phyloP scores from a whole-genome alignment of 2,329 filamentous ascomycete species.

The Sphaerulina populicola region DNA sequence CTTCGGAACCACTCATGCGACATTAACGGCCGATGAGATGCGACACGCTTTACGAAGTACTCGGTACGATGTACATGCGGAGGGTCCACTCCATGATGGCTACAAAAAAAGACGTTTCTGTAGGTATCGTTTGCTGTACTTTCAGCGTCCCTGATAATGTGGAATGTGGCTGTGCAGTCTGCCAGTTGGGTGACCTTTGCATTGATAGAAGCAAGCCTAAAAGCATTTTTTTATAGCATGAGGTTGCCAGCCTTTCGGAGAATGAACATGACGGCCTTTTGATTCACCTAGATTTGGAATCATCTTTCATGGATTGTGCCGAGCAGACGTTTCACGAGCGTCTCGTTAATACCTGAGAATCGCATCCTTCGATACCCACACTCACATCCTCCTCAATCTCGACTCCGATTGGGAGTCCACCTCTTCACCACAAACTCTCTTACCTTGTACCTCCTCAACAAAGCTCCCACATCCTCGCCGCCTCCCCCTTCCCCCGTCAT shows the following conservation, averaged over 20 bases:
- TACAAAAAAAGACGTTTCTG: neutral
- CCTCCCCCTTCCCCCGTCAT: slow-evolving; percentile 27
- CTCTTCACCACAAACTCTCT: slow-evolving; percentile 73
- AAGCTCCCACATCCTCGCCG: slow-evolving; percentile 49
- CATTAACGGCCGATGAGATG: slow-evolving; percentile 5
- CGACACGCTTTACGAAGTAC: neutral
- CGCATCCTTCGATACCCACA: neutral
- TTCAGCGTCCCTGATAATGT: neutral
- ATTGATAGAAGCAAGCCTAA: neutral
- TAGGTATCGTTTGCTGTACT: neutral
- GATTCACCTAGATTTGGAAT: too few relatives aligned
- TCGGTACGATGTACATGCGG: too few relatives aligned
- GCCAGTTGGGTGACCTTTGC: neutral
- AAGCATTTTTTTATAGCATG: neutral
- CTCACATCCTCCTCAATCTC: slow-evolving; percentile 39
- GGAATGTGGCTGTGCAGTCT: neutral
- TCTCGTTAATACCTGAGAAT: neutral
- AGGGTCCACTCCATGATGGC: neutral
- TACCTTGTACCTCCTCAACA: slow-evolving; percentile 64
- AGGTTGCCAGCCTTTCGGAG: neutral
- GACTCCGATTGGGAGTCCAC: slow-evolving; percentile 75
- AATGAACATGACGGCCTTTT: neutral
- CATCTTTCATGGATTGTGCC: too few relatives aligned
- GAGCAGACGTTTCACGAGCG: too few relatives aligned
- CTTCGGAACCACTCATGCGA: neutral